Evolutionary conservation across 768 basidiomycete genomes (phyloP).

Genomic region (Wakefieldia striispora): DNA sequence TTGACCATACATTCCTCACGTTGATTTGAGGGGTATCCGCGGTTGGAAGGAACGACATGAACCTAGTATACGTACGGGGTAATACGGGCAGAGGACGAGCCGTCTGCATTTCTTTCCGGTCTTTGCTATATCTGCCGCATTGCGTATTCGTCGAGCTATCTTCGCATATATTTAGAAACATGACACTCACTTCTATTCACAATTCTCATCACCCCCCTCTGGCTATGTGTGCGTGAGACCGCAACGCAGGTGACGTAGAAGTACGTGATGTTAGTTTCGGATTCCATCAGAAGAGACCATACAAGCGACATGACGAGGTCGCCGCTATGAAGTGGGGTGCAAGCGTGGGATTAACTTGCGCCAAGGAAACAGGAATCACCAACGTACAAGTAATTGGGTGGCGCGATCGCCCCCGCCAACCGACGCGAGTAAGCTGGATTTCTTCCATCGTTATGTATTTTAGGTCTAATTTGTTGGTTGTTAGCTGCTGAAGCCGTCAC

Average conservation of each 20-base stretch:
- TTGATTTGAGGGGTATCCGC: too few relatives aligned
- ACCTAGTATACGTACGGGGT: slow-evolving; percentile 76
- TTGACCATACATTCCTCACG: too few relatives aligned
- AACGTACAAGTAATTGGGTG: slow-evolving; percentile 86
- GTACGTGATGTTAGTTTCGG: slow-evolving; percentile 91
- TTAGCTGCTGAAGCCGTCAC: not conserved
- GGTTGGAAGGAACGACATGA: not conserved
- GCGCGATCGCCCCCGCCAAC: slow-evolving; percentile 95
- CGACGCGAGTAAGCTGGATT: slow-evolving; percentile 85
- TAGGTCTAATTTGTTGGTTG: slow-evolving; percentile 44
- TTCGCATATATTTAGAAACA: not conserved
- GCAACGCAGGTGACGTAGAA: slow-evolving; percentile 90
- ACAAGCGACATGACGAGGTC: slow-evolving; percentile 88
- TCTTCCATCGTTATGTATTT: slow-evolving; percentile 68
- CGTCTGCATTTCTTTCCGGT: slow-evolving; percentile 91
- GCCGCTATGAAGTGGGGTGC: slow-evolving; percentile 44
- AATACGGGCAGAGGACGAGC: slow-evolving; percentile 81
- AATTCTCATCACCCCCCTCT: slow-evolving; percentile 86
- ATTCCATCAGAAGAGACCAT: slow-evolving; percentile 92
- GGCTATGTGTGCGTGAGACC: too few relatives aligned
- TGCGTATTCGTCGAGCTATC: not conserved
- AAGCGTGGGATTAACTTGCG: not conserved
- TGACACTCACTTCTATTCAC: slow-evolving; percentile 80
- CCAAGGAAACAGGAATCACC: not conserved
- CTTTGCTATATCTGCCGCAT: slow-evolving; percentile 88